phyloP scores from a whole-genome alignment of 352 stramenopile genomes.

The Phytophthora europaea region DNA sequence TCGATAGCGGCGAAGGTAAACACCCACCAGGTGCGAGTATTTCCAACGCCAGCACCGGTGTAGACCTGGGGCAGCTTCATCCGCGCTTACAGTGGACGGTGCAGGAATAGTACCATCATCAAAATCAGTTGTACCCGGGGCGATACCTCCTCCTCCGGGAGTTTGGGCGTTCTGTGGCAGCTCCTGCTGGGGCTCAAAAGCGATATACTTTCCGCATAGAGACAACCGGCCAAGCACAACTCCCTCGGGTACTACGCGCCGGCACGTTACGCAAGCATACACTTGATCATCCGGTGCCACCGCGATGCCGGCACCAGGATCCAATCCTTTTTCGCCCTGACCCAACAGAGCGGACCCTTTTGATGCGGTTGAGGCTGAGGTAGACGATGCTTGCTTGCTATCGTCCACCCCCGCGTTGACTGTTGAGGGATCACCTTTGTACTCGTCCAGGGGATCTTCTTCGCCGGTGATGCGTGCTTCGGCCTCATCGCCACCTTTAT shows the following conservation, averaged over 20 bases:
- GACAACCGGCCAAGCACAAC: constrained; percentile 75
- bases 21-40: constrained; percentile 76
- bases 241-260: constrained; percentile 81
- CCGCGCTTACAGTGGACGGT: constrained; percentile 14
- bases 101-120: constrained; percentile 30
- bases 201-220: constrained; percentile 68
- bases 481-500: constrained; percentile 20
- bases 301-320: constrained; percentile 74
- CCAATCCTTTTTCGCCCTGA: constrained; percentile 64
- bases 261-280: constrained; percentile 66
- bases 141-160: constrained; percentile 11
- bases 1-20: constrained; percentile 86
- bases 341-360: constrained; percentile 29
- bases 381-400: constrained; percentile 7
- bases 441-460: constrained; percentile 38
- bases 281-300: constrained; percentile 71
- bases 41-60: constrained; percentile 86
- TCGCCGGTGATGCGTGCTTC: constrained; percentile 17
- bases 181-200: constrained; percentile 67
- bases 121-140: constrained; percentile 25
- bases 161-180: constrained; percentile 19
- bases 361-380: constrained; percentile 8
- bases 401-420: constrained; percentile 11
- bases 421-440: constrained; percentile 14
- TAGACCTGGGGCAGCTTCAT: constrained; percentile 75